Base-by-base conservation (phyloP, 164 flowering plant species). In the Hamamelis virginiana region DNA sequence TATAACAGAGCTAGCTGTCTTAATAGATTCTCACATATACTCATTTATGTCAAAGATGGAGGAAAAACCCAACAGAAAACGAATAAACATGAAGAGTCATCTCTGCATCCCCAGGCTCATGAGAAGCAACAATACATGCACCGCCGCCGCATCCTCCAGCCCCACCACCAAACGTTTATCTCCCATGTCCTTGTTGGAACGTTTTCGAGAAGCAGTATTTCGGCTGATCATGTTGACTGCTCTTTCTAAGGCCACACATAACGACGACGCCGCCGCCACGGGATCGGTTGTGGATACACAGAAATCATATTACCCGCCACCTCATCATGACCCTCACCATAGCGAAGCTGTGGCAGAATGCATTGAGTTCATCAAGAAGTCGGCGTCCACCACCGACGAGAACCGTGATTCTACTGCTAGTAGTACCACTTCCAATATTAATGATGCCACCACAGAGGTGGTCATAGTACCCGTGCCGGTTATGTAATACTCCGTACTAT, bases 331-430 rank as follows among this genome's bases (percentile, higher is more conserved):
- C 33, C 82, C 81, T 19, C 86, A 86, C 75, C 87, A 83, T 55
- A 82, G 83, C 23, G 92, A 91, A 61, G 92, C 92, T 0, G 83
- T 91, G 1, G 97, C 97, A 0, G 97, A 91, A 28, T 91, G 97
- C 77, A 91, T 91, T 57, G 92, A 91, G 79, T 91, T 91, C 80
- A 87, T 91, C 77, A 86, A 83, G 82, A 85, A 79, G 57, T 82
- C 86, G 38, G 79, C 85, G 8, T 52, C 73, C 4, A 14, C 74
- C 1, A 69, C 57, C 4, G 77, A 70, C 0, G 68, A 70, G 10
- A 63, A 27, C 52, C 72, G 73, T 22, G 51, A 50, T 48, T 65
- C 70, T 18, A 44, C 55, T 33, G 60, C 75, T 61, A 47, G 72
- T 38, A 25, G 46, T 33, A 2, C n/a, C n/a, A n/a, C 41, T 5